Evolutionary conservation across 2,329 filamentous ascomycete species (phyloP).

Genomic region (Canariomyces notabilis): DNA sequence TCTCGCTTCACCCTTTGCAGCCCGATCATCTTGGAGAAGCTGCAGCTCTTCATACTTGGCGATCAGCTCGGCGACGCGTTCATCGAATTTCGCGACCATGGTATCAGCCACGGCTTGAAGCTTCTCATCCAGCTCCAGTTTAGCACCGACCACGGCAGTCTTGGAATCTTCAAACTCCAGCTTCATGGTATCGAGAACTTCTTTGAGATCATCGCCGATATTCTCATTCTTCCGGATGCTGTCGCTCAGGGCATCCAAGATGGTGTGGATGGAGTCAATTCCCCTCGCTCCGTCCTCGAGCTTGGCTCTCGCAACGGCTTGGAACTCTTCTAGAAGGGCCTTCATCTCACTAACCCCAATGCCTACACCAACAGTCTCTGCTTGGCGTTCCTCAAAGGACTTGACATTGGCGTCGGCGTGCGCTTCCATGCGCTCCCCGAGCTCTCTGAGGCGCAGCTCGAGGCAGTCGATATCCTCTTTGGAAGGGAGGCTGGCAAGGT

Average conservation of each 20-base stretch:
- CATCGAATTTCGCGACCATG: slow-evolving; percentile 53
- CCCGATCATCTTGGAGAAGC: slow-evolving; percentile 65
- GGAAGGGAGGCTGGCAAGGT: slow-evolving; percentile 64
- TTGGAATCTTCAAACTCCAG: slow-evolving; percentile 84
- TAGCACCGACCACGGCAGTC: slow-evolving; percentile 70
- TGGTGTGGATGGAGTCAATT: slow-evolving; percentile 66
- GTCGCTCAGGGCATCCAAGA: slow-evolving; percentile 62
- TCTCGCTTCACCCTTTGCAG: slow-evolving; percentile 67
- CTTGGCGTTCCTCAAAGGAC: slow-evolving; percentile 76
- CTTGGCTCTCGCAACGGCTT: slow-evolving; percentile 68
- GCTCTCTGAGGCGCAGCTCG: slow-evolving; percentile 63
- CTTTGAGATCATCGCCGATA: slow-evolving; percentile 60
- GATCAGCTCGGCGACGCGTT: slow-evolving; percentile 70
- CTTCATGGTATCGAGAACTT: slow-evolving; percentile 70
- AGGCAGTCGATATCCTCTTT: slow-evolving; percentile 72
- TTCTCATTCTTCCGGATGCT: slow-evolving; percentile 53
- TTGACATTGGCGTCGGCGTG: slow-evolving; percentile 71
- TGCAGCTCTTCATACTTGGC: slow-evolving; percentile 86
- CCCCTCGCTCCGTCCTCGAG: slow-evolving; percentile 70
- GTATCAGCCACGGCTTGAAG: slow-evolving; percentile 54
- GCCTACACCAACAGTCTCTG: slow-evolving; percentile 72
- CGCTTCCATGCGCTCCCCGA: slow-evolving; percentile 57
- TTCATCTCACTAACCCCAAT: slow-evolving; percentile 78
- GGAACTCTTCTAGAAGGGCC: slow-evolving; percentile 70
- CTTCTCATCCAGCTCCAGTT: slow-evolving; percentile 80